These are phyloP conservation scores for Pontederia crassipes DNA, from an alignment of 176 grass and related monocot genomes.

Conservation along the genomic window DNA sequence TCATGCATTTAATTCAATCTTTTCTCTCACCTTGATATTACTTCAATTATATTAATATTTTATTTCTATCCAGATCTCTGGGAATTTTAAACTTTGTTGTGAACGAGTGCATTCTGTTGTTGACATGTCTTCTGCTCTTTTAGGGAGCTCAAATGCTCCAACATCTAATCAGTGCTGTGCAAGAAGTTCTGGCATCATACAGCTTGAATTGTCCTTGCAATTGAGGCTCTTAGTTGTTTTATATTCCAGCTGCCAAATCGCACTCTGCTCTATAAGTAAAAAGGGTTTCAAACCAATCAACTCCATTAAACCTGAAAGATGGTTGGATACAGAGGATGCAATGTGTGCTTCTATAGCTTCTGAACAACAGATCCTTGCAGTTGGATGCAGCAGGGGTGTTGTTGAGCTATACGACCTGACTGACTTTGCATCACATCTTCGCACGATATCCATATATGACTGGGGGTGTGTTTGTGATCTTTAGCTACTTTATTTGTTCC, in stretches of 20 bases:
- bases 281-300: conserved; percentile 69
- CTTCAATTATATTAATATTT: conserved; percentile 15
- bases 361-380: conserved; percentile 85
- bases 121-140: conserved; percentile 34
- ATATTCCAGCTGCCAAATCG: conserved; percentile 77
- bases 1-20: not conserved
- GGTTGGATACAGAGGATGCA: conserved; percentile 52
- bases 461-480: conserved; percentile 60
- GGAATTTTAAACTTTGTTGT: conserved; percentile 67
- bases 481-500: conserved; percentile 1
- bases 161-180: conserved; percentile 46
- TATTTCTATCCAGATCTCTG: conserved; percentile 50
- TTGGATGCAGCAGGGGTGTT: conserved; percentile 77
- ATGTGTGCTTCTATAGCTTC: conserved; percentile 85
- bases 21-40: not conserved
- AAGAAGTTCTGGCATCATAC: conserved; percentile 49
- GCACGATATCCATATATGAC: conserved; percentile 84
- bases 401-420: conserved; percentile 91
- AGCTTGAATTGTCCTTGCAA: conserved; percentile 70
- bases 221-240: conserved; percentile 66
- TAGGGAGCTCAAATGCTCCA: conserved; percentile 23
- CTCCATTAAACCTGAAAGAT: conserved; percentile 62
- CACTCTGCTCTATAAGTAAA: conserved; percentile 68
- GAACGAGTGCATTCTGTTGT: conserved; percentile 30
- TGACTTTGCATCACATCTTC: conserved; percentile 53